Percentiles rank a stretch among this genome's conserved stretches.
These are phyloP conservation scores for Ilyonectria sp. DNA, from an alignment of 2,329 filamentous ascomycete genomes.

Conservation along the genomic window DNA sequence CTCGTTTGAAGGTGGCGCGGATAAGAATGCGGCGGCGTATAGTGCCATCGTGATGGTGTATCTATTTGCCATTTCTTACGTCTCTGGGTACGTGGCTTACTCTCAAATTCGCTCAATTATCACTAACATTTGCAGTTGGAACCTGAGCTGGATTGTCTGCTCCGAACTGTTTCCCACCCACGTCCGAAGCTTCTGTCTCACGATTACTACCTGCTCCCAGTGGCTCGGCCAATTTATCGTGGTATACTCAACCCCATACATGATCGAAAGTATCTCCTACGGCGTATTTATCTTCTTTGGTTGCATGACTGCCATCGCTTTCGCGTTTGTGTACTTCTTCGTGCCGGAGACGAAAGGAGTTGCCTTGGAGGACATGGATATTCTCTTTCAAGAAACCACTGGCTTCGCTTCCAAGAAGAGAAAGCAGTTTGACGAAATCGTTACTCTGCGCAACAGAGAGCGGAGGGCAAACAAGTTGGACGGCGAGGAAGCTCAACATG, in stretches of 20 bases:
- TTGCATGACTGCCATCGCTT: conserved; percentile 30
- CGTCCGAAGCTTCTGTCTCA: conserved; percentile 48
- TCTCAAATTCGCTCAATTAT: not conserved
- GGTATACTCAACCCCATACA: conserved; percentile 49
- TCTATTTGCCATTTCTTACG: conserved; percentile 30
- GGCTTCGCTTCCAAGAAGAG: conserved; percentile 20
- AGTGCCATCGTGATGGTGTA: conserved; percentile 36
- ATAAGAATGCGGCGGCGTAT: conserved; percentile 27
- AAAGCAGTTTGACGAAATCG: conserved; percentile 14
- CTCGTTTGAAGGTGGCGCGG: conserved; percentile 30
- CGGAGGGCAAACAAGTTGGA: not conserved
- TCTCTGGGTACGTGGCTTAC: conserved; percentile 18
- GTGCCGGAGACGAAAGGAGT: conserved; percentile 46
- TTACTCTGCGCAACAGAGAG: conserved; percentile 9
- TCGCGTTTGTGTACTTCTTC: conserved; percentile 35
- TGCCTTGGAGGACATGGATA: conserved; percentile 47
- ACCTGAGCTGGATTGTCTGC: conserved; percentile 40
- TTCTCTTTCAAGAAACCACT: conserved; percentile 37
- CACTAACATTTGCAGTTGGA: conserved; percentile 21
- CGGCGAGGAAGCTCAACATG: conserved; percentile 12
- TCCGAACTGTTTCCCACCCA: conserved; percentile 49
- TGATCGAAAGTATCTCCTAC: conserved; percentile 43
- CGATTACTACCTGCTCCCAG: conserved; percentile 48
- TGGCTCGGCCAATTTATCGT: conserved; percentile 53
- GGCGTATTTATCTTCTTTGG: conserved; percentile 39